These are phyloP conservation scores for Pseudopithomyces chartarum DNA, from an alignment of 2,329 filamentous ascomycete genomes.

Conservation along the genomic window DNA sequence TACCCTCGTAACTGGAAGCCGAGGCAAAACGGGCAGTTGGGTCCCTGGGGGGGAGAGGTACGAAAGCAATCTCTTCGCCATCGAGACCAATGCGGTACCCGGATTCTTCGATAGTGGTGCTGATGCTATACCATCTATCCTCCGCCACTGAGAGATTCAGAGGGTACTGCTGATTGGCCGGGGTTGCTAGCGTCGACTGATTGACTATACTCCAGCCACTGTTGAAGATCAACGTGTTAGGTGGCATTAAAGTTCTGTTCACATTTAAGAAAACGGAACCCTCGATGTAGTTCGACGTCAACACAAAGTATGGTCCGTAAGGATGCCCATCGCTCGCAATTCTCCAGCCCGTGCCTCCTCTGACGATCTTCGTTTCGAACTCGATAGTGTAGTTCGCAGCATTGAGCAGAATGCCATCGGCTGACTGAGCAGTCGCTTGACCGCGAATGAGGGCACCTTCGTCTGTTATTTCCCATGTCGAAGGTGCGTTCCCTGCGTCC, in stretches of 20 bases:
- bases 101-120: slow-evolving; percentile 34
- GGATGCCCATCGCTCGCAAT: slow-evolving; percentile 27
- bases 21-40: background rate
- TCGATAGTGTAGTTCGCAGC: slow-evolving; percentile 44
- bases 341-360: slow-evolving; percentile 48
- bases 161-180: slow-evolving; percentile 7
- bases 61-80: slow-evolving; percentile 20
- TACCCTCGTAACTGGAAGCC: slow-evolving; percentile 16
- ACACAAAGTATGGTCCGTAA: slow-evolving; percentile 29
- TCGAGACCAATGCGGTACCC: slow-evolving; percentile 38
- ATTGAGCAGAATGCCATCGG: slow-evolving; percentile 13
- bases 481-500: slow-evolving; percentile 42
- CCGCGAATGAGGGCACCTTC: slow-evolving; percentile 45
- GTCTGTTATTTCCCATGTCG: slow-evolving; percentile 34
- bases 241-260: slow-evolving; percentile 40
- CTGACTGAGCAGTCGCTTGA: slow-evolving; percentile 35
- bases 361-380: slow-evolving; percentile 46
- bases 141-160: slow-evolving; percentile 30
- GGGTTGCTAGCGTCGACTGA: slow-evolving; percentile 35
- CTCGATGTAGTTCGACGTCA: slow-evolving; percentile 19
- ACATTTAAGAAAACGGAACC: slow-evolving; percentile 39
- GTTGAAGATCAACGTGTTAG: slow-evolving; percentile 42
- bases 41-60: slow-evolving; percentile 14
- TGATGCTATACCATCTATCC: slow-evolving; percentile 46
- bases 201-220: slow-evolving; percentile 46